Base-by-base conservation (phyloP, 2,329 filamentous ascomycete species). In the Apiospora saccharicola region DNA sequence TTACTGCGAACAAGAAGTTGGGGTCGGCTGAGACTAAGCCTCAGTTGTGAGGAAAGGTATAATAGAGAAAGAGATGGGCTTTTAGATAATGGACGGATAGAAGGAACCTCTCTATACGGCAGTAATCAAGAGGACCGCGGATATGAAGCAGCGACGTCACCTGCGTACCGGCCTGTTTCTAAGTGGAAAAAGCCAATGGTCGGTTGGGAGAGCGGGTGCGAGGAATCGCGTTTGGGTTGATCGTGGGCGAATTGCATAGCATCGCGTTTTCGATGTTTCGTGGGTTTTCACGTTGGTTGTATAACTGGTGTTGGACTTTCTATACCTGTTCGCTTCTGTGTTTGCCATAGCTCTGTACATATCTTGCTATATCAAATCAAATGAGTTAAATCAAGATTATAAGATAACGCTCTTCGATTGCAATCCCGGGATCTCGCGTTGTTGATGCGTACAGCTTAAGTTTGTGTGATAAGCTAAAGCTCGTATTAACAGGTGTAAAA, bases 1-100 rank as follows among this genome's bases (percentile, higher is more conserved):
- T 97, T 77, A 89, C 88, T 71, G 89, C 90, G 14, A 94, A 92
- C 84, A 86, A 84, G 72, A 64, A 64, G 75, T 89, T 24, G 85
- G 86, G 4, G 81, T 81, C 30, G 4, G 12, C 34, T 5, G 57
- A 64, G 37, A 75, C 76, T 3, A 77, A 77, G 69, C 79, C 85
- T 4, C 83, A 84, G 72, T 75, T 87, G 71, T 87, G 75, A 77
- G 26, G 26, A 16, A 16, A 13, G 43, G 30, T 6, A 47, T 16
- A 22, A 5, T 47, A 10, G n/a, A 49, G 8, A 8, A 22, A 19
- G 46, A 19, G 49, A 22, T 4, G 16, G 46, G 7, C 1, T n/a
- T 51, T 51, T 49, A 51, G n/a, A 51, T 51, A 12, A n/a, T 41
- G 37, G 5, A 10, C 37, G 37, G 37, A 41, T 41, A 41, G 37